Conservation (phyloP, 495 filamentous ascomycete genomes). For the Podospora anserina region DNA sequence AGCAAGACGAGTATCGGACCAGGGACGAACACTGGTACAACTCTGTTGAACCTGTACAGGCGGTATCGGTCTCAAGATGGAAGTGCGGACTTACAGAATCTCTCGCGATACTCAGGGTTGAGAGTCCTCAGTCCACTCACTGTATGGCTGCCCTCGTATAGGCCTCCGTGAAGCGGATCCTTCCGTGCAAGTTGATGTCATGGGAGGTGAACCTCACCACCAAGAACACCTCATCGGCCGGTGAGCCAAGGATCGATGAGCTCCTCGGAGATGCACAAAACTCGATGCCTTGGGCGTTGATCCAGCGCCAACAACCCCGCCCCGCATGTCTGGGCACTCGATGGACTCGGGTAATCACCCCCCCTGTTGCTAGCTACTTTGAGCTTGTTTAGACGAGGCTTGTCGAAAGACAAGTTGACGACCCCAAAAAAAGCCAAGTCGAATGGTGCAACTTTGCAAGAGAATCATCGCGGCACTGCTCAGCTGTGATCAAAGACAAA, state of each 20-base stretch:
- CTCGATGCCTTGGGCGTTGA: constrained; percentile 14
- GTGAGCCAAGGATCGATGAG: neutral
- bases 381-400: constrained; percentile 3
- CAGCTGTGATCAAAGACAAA: neutral
- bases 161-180: neutral
- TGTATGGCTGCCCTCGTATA: neutral
- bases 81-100: no score
- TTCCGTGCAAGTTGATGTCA: constrained; percentile 4
- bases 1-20: neutral
- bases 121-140: neutral
- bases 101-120: no score
- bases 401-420: neutral
- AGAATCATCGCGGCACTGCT: neutral
- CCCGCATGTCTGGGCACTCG: neutral
- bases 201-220: neutral
- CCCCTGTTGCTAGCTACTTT: neutral
- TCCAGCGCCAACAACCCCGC: constrained; percentile 8
- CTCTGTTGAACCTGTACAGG: no score
- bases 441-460: neutral
- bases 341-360: constrained; percentile 1
- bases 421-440: neutral
- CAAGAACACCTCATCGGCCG: neutral
- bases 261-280: constrained; percentile 39
- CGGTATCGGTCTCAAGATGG: no score
- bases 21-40: no score